These are phyloP conservation scores for Cyclotella kingstonii DNA, from an alignment of 108 stramenopile species.

Conservation along the genomic window DNA sequence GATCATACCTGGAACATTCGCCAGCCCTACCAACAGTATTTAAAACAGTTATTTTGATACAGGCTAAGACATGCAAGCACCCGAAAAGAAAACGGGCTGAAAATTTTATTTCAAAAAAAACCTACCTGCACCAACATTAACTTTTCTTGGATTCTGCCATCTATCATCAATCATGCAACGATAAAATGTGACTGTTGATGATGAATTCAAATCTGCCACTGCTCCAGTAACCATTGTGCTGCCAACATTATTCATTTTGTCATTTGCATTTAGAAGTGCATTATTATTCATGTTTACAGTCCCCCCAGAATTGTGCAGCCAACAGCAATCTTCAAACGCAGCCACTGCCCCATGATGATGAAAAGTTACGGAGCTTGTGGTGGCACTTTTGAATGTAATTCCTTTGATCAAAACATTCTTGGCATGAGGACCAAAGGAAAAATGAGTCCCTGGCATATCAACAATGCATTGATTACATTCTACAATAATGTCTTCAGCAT, in stretches of 20 bases:
- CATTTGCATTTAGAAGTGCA: slow-evolving; percentile 4
- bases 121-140: slow-evolving; percentile 32
- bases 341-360: slow-evolving; percentile 76
- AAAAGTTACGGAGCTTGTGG: slow-evolving; percentile 59
- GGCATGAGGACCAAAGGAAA: slow-evolving; percentile 81
- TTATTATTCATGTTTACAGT: slow-evolving; percentile 8
- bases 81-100: too few relatives aligned
- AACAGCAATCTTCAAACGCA: slow-evolving; percentile 73
- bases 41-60: too few relatives aligned
- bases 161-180: slow-evolving; percentile 63
- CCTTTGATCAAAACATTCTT: slow-evolving; percentile 66
- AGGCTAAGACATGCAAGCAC: too few relatives aligned
- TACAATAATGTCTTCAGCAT: slow-evolving; percentile 77
- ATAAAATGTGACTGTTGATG: slow-evolving; percentile 63
- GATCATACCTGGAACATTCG: slow-evolving; percentile 34
- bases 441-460: slow-evolving; percentile 66
- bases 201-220: slow-evolving; percentile 78
- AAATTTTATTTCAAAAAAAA: too few relatives aligned
- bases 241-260: not conserved
- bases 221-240: slow-evolving; percentile 33
- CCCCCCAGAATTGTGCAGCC: slow-evolving; percentile 54
- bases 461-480: slow-evolving; percentile 62
- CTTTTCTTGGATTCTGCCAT: slow-evolving; percentile 34
- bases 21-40: too few relatives aligned
- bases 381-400: slow-evolving; percentile 63